Evolutionary conservation across 192 early-diverging fungal genomes (phyloP).

Genomic region (Phycomyces blakesleeanus): DNA sequence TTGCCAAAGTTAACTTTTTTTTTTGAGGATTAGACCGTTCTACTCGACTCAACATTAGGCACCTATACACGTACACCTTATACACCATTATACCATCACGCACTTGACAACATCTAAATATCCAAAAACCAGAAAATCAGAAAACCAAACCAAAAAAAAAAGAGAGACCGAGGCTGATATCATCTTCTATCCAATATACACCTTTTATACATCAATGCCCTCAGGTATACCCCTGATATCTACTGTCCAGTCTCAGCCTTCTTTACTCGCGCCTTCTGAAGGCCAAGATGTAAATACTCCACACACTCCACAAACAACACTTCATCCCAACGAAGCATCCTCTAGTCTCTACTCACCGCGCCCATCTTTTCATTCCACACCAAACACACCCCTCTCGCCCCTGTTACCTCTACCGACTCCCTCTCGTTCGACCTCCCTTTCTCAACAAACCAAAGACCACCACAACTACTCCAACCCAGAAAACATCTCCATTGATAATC

Average conservation of each 20-base stretch:
- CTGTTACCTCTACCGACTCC: neutral
- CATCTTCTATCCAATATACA: neutral
- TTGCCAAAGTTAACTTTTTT: too few species aligned
- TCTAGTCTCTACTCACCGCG: neutral
- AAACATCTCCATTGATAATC: neutral
- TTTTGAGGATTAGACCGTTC: too few species aligned
- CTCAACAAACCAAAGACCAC: neutral
- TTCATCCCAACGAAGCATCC: neutral
- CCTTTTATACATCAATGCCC: neutral
- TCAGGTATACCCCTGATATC: conserved; percentile 1
- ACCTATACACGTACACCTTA: too few species aligned
- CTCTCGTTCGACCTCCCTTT: neutral
- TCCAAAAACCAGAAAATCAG: too few species aligned
- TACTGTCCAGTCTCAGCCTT: neutral
- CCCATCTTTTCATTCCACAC: neutral
- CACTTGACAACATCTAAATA: too few species aligned
- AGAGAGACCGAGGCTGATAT: too few species aligned
- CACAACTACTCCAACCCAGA: neutral
- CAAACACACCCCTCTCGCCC: neutral
- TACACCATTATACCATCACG: too few species aligned
- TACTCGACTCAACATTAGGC: too few species aligned
- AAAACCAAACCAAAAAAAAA: too few species aligned
- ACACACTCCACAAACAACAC: neutral
- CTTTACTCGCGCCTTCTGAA: neutral
- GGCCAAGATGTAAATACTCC: neutral